Percentiles rank a stretch among this genome's conserved stretches.
Evolutionary conservation across 345 rosid genomes (phyloP).

Genomic region (Luvunga scandens): DNA sequence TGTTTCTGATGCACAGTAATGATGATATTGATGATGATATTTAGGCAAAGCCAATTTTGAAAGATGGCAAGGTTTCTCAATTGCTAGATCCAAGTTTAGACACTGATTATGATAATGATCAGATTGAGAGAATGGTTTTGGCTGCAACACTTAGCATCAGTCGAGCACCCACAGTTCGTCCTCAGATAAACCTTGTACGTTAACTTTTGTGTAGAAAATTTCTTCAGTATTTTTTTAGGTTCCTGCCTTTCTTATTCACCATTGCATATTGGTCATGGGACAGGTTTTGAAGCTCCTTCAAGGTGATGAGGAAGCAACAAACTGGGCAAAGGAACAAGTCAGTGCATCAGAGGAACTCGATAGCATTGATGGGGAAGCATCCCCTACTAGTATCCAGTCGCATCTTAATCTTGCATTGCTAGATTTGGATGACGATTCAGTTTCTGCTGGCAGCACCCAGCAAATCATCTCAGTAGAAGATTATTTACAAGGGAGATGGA

Average conservation of each 20-base stretch:
- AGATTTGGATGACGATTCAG: slow-evolving; percentile 72
- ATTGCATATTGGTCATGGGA: neutral
- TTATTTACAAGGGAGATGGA: slow-evolving; percentile 77
- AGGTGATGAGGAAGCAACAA: slow-evolving; percentile 68
- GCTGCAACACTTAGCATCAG: slow-evolving; percentile 83
- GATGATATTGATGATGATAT: slow-evolving; percentile 15
- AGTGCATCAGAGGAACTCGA: slow-evolving; percentile 43
- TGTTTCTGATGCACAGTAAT: neutral
- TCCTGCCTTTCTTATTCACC: slow-evolving; percentile 1
- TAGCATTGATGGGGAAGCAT: slow-evolving; percentile 38
- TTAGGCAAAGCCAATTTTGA: slow-evolving; percentile 85
- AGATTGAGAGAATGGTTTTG: slow-evolving; percentile 70
- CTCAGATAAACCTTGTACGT: slow-evolving; percentile 70
- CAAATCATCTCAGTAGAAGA: slow-evolving; percentile 61
- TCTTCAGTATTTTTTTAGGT: neutral
- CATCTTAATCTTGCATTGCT: slow-evolving; percentile 82
- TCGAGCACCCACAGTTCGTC: slow-evolving; percentile 56
- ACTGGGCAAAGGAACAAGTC: slow-evolving; percentile 67
- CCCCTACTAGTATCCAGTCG: slow-evolving; percentile 58
- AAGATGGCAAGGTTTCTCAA: slow-evolving; percentile 55
- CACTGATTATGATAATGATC: slow-evolving; percentile 32
- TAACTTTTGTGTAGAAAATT: neutral
- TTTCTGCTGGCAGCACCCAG: slow-evolving; percentile 57
- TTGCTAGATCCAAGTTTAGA: slow-evolving; percentile 70
- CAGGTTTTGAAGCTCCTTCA: slow-evolving; percentile 80